These are phyloP conservation scores for Reutealis trisperma DNA, from an alignment of 345 rosid genomes.

Conservation along the genomic window DNA sequence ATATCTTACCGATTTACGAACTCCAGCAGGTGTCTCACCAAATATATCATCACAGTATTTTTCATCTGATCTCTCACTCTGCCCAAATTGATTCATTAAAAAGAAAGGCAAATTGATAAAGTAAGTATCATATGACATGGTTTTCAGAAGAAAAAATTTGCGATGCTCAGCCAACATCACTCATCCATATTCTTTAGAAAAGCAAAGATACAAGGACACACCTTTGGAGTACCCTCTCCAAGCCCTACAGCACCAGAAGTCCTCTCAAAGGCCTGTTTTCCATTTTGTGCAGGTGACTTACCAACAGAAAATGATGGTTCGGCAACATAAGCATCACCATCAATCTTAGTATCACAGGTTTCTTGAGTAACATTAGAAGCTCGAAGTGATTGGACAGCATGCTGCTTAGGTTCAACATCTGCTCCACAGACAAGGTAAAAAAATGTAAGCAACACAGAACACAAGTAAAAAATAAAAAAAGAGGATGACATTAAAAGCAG, in stretches of 20 bases:
- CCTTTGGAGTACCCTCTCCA: slow-evolving; percentile 98
- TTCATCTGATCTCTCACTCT: slow-evolving; percentile 88
- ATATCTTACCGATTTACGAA: slow-evolving; percentile 54
- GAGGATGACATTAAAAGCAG: not conserved
- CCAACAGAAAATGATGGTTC: slow-evolving; percentile 54
- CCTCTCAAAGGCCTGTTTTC: slow-evolving; percentile 41
- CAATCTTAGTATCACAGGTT: slow-evolving; percentile 27
- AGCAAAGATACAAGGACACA: slow-evolving; percentile 25
- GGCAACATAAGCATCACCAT: slow-evolving; percentile 34
- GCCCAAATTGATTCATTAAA: slow-evolving; percentile 22
- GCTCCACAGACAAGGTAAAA: slow-evolving; percentile 7
- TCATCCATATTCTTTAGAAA: not conserved
- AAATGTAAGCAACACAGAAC: not conserved
- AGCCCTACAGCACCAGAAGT: slow-evolving; percentile 61
- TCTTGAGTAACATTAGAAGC: slow-evolving; percentile 25
- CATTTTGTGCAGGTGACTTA: slow-evolving; percentile 56
- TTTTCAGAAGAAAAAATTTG: slow-evolving; percentile 19
- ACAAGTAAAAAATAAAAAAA: not conserved
- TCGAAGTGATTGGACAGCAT: slow-evolving; percentile 30
- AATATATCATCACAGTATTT: slow-evolving; percentile 89
- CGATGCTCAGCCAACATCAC: not conserved
- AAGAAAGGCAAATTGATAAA: not conserved
- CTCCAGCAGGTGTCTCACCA: slow-evolving; percentile 89
- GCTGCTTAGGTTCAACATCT: slow-evolving; percentile 33
- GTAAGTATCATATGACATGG: slow-evolving; percentile 16